Base-by-base conservation (phyloP, 768 basidiomycete genomes). In the Mrakia hoshinonis region DNA sequence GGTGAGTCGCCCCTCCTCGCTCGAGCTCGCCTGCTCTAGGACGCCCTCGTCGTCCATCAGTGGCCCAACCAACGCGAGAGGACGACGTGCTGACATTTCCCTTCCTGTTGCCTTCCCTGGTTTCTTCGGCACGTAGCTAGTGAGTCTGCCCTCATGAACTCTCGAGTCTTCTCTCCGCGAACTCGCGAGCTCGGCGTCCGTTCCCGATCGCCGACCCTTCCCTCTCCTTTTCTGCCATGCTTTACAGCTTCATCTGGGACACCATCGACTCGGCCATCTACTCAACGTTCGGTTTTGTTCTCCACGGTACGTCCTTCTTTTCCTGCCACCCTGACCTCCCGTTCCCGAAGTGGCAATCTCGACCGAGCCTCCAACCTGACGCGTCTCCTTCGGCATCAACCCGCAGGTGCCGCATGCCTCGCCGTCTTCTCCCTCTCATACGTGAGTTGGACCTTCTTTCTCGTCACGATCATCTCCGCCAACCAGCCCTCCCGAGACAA, bases 241-340 rank as follows among this genome's bases (percentile, higher is more conserved):
- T 38, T 24, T 20, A 13, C 48, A 68, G 67, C 52, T 68, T 68
- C 67, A 68, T 68, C 31, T 68, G 46, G 46, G 67, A 68, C 48
- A 39, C 67, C 4, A 51, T 51, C 12, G 46, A 55, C 46, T 54
- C 49, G 6, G 36, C 48, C 3, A 34, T 68, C 51, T 24, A 68
- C 52, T 51, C 47, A 4, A 55, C 51, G 2, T 13, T 47, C 2
- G 67, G 52, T n/a, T 51, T 68, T 26, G 55, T 68, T 43, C 34
- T 68, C n/a, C 67, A 68, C 24, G 67, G 64, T 66, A 9, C 38
- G 48, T 48, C 47, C 31, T n/a, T 7, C 9, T 13, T 26, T 31
- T 11, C 4, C 63, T 18, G 7, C 43, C 43, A 43, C 15, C 38
- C 3, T 47, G 11, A n/a, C n/a, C 38, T 62, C 22, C 22, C 36